Conservation (phyloP, 768 basidiomycete genomes). For the Tricholoma bakamatsutake region DNA sequence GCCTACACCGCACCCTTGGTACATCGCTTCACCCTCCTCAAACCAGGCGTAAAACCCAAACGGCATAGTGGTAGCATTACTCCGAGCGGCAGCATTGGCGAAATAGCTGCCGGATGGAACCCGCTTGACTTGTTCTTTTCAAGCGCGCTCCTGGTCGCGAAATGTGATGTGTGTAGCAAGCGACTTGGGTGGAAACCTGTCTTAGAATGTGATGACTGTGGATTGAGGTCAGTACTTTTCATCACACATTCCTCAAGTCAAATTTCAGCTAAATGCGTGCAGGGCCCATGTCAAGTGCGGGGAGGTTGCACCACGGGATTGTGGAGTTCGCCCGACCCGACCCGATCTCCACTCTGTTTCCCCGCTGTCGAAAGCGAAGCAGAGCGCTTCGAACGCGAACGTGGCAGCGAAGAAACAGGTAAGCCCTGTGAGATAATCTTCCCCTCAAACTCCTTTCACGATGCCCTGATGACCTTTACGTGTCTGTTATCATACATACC, state of each 20-base stretch:
- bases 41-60: constrained; percentile 65
- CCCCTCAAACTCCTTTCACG: neutral
- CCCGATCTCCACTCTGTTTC: constrained; percentile 26
- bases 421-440: constrained; percentile 17
- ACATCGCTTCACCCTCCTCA: constrained; percentile 84
- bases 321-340: constrained; percentile 49
- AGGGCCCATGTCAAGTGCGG: constrained; percentile 88
- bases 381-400: constrained; percentile 27
- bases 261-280: constrained; percentile 5
- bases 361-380: constrained; percentile 35
- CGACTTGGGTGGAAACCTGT: constrained; percentile 83
- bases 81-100: constrained; percentile 23
- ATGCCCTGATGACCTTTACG: constrained; percentile 3
- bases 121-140: constrained; percentile 77
- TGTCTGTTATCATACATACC: neutral
- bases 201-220: constrained; percentile 87
- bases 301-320: constrained; percentile 74
- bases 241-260: constrained; percentile 2
- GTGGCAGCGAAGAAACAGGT: constrained; percentile 24
- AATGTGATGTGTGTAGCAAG: constrained; percentile 81
- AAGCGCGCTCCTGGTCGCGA: constrained; percentile 62
- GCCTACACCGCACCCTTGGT: constrained; percentile 46
- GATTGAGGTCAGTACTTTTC: constrained; percentile 46
- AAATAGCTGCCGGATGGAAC: constrained; percentile 49
- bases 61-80: constrained; percentile 25